Evolutionary conservation across 805 yeast genomes (phyloP), one percentile per base, ranked within the genome.

Genomic region (Nakazawaea ishiwadae): DNA sequence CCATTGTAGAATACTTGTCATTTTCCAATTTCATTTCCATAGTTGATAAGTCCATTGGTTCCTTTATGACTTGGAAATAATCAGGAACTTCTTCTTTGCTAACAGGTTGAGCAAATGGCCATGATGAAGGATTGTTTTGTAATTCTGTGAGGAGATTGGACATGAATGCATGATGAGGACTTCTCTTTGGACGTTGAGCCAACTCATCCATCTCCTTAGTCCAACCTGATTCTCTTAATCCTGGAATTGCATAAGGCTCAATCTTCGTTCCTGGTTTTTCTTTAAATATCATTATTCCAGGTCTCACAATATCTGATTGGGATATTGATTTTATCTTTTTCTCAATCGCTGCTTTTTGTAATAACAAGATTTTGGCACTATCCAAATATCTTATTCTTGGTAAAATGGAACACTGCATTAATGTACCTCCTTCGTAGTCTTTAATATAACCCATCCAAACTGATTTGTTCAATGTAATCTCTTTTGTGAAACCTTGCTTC

Each of bases 371-470:
- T 60, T 89, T 91, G 1, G 84, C 83, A 49, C 87, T 82, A 59
- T 93, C 99, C 39, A 93, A 67, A 60, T 93, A 93, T 50, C 98
- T 75, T 44, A 88, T 80, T 37, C 78, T 70, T 1, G 97, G 97
- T 39, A 93, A 68, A 95, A 91, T 90, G 1, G 91, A 66, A 58
- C 99, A 93, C 65, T 93, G 98, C 97, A 93, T 91, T 46, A 93
- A 67, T 1, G 99, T 93, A 52, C 98, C 99, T 19, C 99, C 99
- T 65, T 93, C 99, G 63, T 93, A 93, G 67, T 93, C 99, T 62
- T 93, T 93, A 56, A 93, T 93, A 62, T 93, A 93, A 3, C 99
- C 99, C 93, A 88, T 87, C 99, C 99, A 93, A 26, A 81, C 73
- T 38, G 78, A 76, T 49, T 81, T 84, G 28, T 91, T 93, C 43